phyloP scores from a whole-genome alignment of 768 basidiomycete species.

The Mycena chlorophos region DNA sequence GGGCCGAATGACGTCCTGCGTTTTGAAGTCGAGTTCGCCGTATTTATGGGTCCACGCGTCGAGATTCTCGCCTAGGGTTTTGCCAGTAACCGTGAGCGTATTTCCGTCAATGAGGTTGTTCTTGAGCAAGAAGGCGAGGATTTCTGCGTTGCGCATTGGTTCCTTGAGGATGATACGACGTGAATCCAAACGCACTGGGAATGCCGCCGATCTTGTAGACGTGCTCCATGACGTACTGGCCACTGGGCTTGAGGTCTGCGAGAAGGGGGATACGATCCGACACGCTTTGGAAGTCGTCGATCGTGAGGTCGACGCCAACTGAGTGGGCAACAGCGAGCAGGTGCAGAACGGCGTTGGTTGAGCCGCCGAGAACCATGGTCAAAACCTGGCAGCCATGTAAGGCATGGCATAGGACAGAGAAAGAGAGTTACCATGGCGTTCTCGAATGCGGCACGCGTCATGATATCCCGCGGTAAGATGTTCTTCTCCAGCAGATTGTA shows the following conservation, averaged over 20 bases:
- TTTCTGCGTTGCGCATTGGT: slow-evolving; percentile 52
- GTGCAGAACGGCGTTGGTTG: slow-evolving; percentile 96
- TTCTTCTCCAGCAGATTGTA: slow-evolving; percentile 85
- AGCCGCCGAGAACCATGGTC: slow-evolving; percentile 96
- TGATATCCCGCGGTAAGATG: slow-evolving; percentile 91
- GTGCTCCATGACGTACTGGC: slow-evolving; percentile 99
- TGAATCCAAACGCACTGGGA: slow-evolving; percentile 72
- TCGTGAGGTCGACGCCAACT: slow-evolving; percentile 81
- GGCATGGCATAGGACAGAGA: background rate
- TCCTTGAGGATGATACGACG: slow-evolving; percentile 9
- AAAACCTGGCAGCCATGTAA: slow-evolving; percentile 60
- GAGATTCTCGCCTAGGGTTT: slow-evolving; percentile 87
- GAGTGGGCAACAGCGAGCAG: slow-evolving; percentile 96
- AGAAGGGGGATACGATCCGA: slow-evolving; percentile 93
- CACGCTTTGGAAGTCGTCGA: slow-evolving; percentile 93
- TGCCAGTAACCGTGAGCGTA: slow-evolving; percentile 88
- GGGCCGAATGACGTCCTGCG: slow-evolving; percentile 86
- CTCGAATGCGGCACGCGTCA: slow-evolving; percentile 95
- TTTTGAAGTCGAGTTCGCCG: slow-evolving; percentile 66
- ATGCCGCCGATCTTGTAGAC: slow-evolving; percentile 95
- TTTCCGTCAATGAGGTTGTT: slow-evolving; percentile 88
- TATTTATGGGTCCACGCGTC: slow-evolving; percentile 83
- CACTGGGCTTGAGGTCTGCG: slow-evolving; percentile 95
- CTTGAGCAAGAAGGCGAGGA: slow-evolving; percentile 82
- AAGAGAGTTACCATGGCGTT: slow-evolving; percentile 81